Conservation (phyloP, 2,329 filamentous ascomycete genomes). For the Fusarium scirpi region DNA sequence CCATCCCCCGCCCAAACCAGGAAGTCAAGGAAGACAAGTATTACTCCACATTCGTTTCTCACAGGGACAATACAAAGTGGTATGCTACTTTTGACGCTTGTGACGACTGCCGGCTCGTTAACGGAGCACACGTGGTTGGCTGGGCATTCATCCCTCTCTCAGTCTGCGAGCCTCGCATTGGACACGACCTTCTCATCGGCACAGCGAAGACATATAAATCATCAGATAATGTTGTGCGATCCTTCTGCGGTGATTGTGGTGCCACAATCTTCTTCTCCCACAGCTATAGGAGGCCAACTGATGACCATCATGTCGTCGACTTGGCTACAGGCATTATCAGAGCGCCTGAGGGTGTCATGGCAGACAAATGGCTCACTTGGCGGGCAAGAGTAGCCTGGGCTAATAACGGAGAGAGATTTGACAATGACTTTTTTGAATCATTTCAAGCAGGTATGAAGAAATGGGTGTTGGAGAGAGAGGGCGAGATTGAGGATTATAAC, state of each 20-base stretch:
- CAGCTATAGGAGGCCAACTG: conserved; percentile 45
- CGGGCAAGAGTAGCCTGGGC: conserved; percentile 52
- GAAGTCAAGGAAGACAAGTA: conserved; percentile 48
- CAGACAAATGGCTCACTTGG: conserved; percentile 62
- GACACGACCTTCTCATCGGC: conserved; percentile 54
- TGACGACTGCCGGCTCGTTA: conserved; percentile 58
- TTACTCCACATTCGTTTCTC: conserved; percentile 52
- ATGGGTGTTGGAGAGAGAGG: conserved; percentile 55
- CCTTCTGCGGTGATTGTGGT: conserved; percentile 61
- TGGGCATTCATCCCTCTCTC: conserved; percentile 59
- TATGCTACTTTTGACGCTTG: conserved; percentile 57
- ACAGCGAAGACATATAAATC: conserved; percentile 59
- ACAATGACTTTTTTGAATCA: conserved; percentile 52
- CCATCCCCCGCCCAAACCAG: conserved; percentile 55
- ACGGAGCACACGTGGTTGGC: conserved; percentile 56
- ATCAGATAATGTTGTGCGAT: conserved; percentile 54
- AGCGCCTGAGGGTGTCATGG: conserved; percentile 58
- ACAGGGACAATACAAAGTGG: conserved; percentile 57
- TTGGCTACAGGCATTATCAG: conserved; percentile 59
- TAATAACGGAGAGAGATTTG: conserved; percentile 53
- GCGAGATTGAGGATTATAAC: conserved; percentile 46
- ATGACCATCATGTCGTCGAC: conserved; percentile 54
- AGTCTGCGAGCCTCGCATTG: conserved; percentile 53
- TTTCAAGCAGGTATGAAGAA: conserved; percentile 54
- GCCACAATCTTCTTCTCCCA: conserved; percentile 57